A percentile compares a stretch with the other conserved stretches of the same genome.
Conservation (phyloP, 495 filamentous ascomycete genomes). For the Penicillium odoratum region DNA sequence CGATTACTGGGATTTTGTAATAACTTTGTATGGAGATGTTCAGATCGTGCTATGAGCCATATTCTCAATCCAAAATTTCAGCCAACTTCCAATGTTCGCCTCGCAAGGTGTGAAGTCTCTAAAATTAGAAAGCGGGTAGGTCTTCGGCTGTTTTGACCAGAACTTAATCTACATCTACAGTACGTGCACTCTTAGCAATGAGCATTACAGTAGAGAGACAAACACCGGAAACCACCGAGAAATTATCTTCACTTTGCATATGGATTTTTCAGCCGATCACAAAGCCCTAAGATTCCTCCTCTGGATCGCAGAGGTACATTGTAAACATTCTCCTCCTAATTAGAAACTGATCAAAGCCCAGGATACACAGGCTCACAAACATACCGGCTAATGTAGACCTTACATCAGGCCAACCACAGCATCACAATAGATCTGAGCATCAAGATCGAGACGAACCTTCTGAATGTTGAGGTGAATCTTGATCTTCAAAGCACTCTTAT, state of each 20-base stretch:
- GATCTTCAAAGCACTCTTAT: conserved; percentile 24
- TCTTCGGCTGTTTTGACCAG: neutral
- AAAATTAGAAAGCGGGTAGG: neutral
- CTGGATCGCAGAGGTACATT: neutral
- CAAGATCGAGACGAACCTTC: conserved; percentile 25
- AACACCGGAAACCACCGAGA: neutral
- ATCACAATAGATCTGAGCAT: conserved; percentile 29
- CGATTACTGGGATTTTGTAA: no score
- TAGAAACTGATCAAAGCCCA: no score
- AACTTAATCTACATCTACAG: neutral
- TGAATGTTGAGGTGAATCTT: conserved; percentile 25
- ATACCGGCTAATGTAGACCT: neutral
- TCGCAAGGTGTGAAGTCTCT: neutral
- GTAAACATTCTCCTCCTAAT: neutral
- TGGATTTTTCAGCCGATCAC: neutral
- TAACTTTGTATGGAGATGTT: no score
- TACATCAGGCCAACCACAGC: conserved; percentile 25
- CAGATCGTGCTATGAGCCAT: no score
- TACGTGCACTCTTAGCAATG: no score
- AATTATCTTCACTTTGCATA: neutral
- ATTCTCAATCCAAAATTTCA: no score
- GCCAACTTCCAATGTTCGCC: neutral
- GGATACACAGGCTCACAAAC: neutral
- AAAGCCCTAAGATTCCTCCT: neutral
- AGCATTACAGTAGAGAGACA: no score